Base-by-base conservation (phyloP, 345 rosid species). In the Psidium friedrichsthalianum region DNA sequence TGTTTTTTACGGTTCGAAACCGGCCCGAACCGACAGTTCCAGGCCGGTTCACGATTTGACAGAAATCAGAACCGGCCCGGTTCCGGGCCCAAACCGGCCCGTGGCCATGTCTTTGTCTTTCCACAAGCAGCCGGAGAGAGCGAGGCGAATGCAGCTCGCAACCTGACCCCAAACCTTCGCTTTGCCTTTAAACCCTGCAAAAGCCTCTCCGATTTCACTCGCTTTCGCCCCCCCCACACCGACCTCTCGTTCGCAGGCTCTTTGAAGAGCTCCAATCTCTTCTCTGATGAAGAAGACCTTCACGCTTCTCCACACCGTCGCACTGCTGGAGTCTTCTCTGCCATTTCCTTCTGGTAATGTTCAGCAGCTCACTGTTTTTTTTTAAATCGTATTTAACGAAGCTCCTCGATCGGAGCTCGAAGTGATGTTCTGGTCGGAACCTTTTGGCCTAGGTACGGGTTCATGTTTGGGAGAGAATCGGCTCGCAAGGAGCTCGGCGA, bases 391-490 rank as follows among this genome's bases (percentile, higher is more conserved):
- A 16, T 8, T 32, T 11, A 0, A 42, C 20, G 40, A 36, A 20
- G n/a, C 55, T 80, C 54, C 83, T 18, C 22, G 74, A 8, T 40
- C 55, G 51, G 82, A 8, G 54, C 56, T 56, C 56, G 42, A 18
- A 29, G 42, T 36, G 76, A 36, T 54, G 49, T 12, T 8, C 64
- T 56, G 44, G 20, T 42, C 32, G 84, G 11, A 53, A 49, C 15
- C 20, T 57, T 15, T 32, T 27, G 32, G 21, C 3, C 82, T 87
- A 94, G 99, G 98, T 97, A 95, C 83, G 99, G 99, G 36, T 97
- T 97, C 92, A 92, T 94, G 98, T 94, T 95, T 82, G 99, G 99
- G 54, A 91, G 98, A 90, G 98, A 95, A 87, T 94, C 96, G 11
- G 98, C 96, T 84, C 93, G 98, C 76, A 96, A 94, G 88, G 98